A percentile compares a stretch with the other conserved stretches of the same genome.
These are phyloP conservation scores for Tephrocybe rancida DNA, from an alignment of 768 basidiomycete genomes.

Conservation along the genomic window DNA sequence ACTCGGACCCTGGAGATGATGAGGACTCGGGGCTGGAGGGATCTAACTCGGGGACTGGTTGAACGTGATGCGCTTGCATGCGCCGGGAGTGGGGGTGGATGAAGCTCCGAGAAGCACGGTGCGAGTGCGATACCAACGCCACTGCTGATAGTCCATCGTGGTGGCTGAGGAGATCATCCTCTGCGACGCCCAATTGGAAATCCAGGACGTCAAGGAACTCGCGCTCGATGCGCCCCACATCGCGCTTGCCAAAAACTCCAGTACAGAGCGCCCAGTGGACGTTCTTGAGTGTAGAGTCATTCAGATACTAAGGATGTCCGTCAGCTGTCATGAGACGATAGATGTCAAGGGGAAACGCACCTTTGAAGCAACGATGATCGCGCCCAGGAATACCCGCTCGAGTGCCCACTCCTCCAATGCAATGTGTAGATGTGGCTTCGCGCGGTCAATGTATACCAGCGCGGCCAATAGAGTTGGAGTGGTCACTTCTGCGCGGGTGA, in stretches of 20 bases:
- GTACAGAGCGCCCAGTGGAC: constrained; percentile 89
- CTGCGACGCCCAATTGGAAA: constrained; percentile 68
- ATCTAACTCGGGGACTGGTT: constrained; percentile 43
- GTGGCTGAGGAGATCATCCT: constrained; percentile 61
- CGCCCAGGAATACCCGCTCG: constrained; percentile 89
- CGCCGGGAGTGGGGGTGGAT: constrained; percentile 17
- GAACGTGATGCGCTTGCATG: not conserved
- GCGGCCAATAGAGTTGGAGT: constrained; percentile 69
- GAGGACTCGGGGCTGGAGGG: constrained; percentile 43
- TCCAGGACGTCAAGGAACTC: constrained; percentile 82
- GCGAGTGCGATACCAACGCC: constrained; percentile 22
- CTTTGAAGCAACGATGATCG: constrained; percentile 88
- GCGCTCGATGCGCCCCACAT: constrained; percentile 79
- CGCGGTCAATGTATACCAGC: constrained; percentile 77
- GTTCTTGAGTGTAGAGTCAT: constrained; percentile 91
- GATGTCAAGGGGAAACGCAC: constrained; percentile 35
- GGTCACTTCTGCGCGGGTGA: constrained; percentile 73
- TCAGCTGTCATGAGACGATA: constrained; percentile 12
- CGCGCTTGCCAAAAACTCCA: constrained; percentile 79
- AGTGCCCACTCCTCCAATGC: constrained; percentile 85
- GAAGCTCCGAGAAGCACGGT: constrained; percentile 23
- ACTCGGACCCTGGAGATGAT: constrained; percentile 28
- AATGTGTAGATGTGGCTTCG: constrained; percentile 79
- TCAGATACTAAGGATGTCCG: constrained; percentile 58
- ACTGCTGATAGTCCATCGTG: constrained; percentile 41